These are phyloP conservation scores for Alternaria brassicae DNA, from an alignment of 2,329 filamentous ascomycete species.

Conservation along the genomic window DNA sequence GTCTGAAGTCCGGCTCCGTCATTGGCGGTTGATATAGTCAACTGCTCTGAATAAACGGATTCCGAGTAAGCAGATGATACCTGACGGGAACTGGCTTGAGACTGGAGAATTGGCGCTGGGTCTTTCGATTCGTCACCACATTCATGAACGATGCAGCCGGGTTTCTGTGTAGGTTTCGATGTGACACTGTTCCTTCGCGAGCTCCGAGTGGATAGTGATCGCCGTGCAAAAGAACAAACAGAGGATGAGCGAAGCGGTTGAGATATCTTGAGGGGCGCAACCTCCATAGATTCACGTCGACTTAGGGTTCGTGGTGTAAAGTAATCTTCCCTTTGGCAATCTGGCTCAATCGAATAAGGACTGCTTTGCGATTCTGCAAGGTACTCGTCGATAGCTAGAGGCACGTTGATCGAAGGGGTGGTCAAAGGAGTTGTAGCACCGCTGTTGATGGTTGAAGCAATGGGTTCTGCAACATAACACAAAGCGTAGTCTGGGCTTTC, in stretches of 20 bases:
- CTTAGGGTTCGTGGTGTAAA: slow-evolving; percentile 35
- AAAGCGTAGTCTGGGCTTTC: slow-evolving; percentile 66
- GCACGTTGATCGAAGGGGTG: slow-evolving; percentile 15
- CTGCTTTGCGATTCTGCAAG: slow-evolving; percentile 17
- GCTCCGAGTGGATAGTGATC: slow-evolving; percentile 39
- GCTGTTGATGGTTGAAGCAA: slow-evolving; percentile 46
- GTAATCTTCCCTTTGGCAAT: slow-evolving; percentile 55
- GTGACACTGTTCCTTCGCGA: slow-evolving; percentile 40
- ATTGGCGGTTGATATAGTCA: slow-evolving; percentile 23
- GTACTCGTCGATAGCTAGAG: slow-evolving; percentile 26
- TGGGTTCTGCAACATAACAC: slow-evolving; percentile 55
- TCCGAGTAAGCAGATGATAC: neutral
- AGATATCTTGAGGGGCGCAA: slow-evolving; percentile 37
- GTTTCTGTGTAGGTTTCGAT: slow-evolving; percentile 33
- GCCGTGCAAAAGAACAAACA: slow-evolving; percentile 41
- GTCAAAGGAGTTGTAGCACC: slow-evolving; percentile 23
- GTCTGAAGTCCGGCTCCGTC: slow-evolving; percentile 25
- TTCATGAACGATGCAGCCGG: slow-evolving; percentile 50
- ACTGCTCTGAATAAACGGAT: slow-evolving; percentile 16
- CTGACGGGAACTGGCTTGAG: slow-evolving; percentile 1
- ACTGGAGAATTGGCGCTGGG: slow-evolving; percentile 16
- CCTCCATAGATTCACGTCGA: slow-evolving; percentile 40
- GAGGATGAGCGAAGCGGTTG: slow-evolving; percentile 44
- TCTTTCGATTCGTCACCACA: slow-evolving; percentile 49
- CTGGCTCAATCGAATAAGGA: slow-evolving; percentile 50